A percentile compares a stretch with the other conserved stretches of the same genome.
Conservation (phyloP, 495 filamentous ascomycete genomes). For the Aspergillus cavernicola region DNA sequence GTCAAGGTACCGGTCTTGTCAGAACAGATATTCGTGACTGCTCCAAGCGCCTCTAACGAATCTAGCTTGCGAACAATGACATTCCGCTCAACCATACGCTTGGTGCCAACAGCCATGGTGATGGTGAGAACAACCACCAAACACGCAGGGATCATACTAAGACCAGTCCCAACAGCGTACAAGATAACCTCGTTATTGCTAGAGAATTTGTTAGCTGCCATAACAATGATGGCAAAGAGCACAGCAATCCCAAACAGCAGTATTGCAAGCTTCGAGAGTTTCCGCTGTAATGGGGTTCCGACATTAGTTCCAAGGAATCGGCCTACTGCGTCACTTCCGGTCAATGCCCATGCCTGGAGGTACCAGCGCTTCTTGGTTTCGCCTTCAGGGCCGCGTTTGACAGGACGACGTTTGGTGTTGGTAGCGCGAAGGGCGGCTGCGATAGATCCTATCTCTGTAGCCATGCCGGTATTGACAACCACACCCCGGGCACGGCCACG, state of each 20-base stretch:
- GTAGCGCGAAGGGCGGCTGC: constrained; percentile 56
- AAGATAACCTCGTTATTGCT: constrained; percentile 61
- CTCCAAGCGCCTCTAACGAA: constrained; percentile 66
- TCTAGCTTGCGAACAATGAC: constrained; percentile 63
- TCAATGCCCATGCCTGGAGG: constrained; percentile 64
- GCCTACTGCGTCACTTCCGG: constrained; percentile 60
- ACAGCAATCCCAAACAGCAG: constrained; percentile 65
- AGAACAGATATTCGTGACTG: constrained; percentile 63
- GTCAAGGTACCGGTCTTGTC: constrained; percentile 71
- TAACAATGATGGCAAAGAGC: constrained; percentile 64
- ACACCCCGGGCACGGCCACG: constrained; percentile 67
- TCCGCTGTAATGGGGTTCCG: constrained; percentile 66
- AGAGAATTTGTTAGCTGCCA: constrained; percentile 57
- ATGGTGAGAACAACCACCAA: constrained; percentile 76
- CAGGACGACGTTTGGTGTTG: constrained; percentile 42
- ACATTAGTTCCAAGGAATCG: constrained; percentile 67
- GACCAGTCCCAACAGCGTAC: constrained; percentile 66
- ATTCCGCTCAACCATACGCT: constrained; percentile 60
- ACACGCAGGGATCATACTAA: constrained; percentile 70
- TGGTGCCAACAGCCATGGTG: constrained; percentile 69
- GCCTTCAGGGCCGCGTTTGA: constrained; percentile 54
- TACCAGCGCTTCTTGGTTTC: constrained; percentile 62
- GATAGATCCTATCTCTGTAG: constrained; percentile 69
- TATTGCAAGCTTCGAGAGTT: constrained; percentile 66
- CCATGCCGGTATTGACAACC: constrained; percentile 67